Base-by-base conservation (phyloP, 306 rosid genomes). In the Pueraria montana region DNA sequence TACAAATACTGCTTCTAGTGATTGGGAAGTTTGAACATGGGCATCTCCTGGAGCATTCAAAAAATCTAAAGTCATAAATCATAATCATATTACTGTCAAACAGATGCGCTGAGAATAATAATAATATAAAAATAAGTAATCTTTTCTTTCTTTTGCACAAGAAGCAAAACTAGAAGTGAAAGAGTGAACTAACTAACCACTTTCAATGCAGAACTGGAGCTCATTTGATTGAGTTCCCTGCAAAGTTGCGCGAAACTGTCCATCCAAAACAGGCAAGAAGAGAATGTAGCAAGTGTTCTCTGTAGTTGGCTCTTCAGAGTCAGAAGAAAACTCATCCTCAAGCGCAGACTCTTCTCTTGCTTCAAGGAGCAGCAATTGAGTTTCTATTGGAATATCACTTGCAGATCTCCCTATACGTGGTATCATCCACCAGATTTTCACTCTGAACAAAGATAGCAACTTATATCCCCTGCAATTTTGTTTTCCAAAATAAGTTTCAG, bases 341-440 rank as follows among this genome's bases (percentile, higher is more conserved):
- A 87, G 76, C 0, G 85, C 86, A 73, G 75, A 83, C 61, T 79
- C 86, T 70, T 86, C 76, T 69, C 52, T 89, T 72, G 92, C 88
- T 91, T 92, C 93, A 48, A 94, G 24, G 4, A 94, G 86, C n/a
- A 94, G 84, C 85, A 92, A 84, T 80, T 92, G 98, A 74, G 98
- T 90, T 81, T 94, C 97, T 23, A 86, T 38, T 5, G 95, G 94
- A 84, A 94, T 77, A 66, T 92, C 97, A 21, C 94, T 77, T 0
- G 86, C 95, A 0, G 85, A 82, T 52, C 72, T 77, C 34, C 97
- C 94, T 2, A 89, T 24, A 34, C 89, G 71, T 5, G 92, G 98
- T 34, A 87, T 92, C 98, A 94, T 91, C 97, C 98, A 91, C 94
- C 97, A 91, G 8, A 89, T 66, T 77, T 92, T 92, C 18, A 72